Evolutionary conservation across 805 yeast genomes (phyloP), one percentile per base, ranked within the genome.

Genomic region (Citeromyces nyonsensis): DNA sequence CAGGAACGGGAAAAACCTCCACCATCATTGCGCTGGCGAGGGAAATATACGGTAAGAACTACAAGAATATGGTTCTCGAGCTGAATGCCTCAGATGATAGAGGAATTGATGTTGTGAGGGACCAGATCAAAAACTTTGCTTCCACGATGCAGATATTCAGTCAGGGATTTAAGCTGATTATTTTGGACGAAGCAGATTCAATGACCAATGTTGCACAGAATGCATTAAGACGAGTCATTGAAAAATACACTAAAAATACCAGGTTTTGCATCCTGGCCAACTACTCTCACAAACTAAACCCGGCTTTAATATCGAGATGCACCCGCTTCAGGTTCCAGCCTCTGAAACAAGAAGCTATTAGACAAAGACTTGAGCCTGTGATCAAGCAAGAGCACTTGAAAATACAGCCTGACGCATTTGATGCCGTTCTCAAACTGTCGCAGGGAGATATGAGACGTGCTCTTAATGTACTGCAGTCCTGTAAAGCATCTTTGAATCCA

Each of bases 361-460:
- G 65, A 38, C 70, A 66, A 24, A 69, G 94, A 34, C 58, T 88
- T 20, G 58, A 67, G 30, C 62, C 68, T 37, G 95, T 91, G 6
- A 63, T 84, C 31, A 65, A 68, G 27, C 59, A 60, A 33, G 99
- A 91, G 44, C 52, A 69, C 1, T 56, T 91, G 31, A 54, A 61
- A 4, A 59, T 91, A 7, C 47, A 62, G 1, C 53, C 61, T 0
- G 72, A 62, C 1, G 96, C 94, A 0, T 57, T 67, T 28, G 52
- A 55, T 1, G 73, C 95, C 2, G 57, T 91, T 31, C 59, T 91
- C 35, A 61, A 58, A 33, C 62, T 91, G 35, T 67, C 91, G n/a
- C 69, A 74, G 36, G 99, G 99, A 33, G 99, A 91, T 53, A 91
- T 91, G 98, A 72, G 99, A 58, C 71, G 82, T 32, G 94, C 94